Percentiles rank a stretch among this genome's conserved stretches.
Conservation (phyloP, 148 eudicot species). For the Arbutus unedo region DNA sequence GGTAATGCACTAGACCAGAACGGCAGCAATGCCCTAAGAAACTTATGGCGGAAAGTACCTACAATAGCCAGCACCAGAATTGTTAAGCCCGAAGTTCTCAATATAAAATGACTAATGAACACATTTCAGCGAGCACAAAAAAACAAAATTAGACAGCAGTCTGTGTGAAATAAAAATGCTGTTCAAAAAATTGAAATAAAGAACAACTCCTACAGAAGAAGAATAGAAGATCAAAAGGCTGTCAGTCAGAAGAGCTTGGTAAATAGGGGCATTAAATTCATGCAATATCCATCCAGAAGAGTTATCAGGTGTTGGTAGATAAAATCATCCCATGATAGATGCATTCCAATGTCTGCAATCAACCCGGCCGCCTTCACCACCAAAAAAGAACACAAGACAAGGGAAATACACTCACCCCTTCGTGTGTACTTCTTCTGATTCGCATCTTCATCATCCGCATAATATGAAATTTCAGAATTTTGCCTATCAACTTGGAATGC, state of each 20-base stretch:
- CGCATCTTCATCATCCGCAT: slow-evolving; percentile 95
- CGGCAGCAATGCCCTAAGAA: slow-evolving; percentile 74
- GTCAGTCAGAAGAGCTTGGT: neutral
- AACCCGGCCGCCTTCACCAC: slow-evolving; percentile 1
- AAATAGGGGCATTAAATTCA: neutral
- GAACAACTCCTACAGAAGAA: neutral
- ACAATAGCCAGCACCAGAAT: slow-evolving; percentile 9
- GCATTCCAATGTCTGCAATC: neutral
- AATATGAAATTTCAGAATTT: slow-evolving; percentile 79
- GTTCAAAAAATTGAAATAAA: neutral
- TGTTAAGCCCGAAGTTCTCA: neutral
- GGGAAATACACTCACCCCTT: slow-evolving; percentile 52
- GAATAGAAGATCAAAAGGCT: neutral
- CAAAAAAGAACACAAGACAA: slow-evolving; percentile 8
- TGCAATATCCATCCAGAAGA: neutral
- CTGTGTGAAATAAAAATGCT: neutral
- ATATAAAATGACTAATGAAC: neutral
- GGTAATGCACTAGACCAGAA: slow-evolving; percentile 96
- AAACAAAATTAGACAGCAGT: neutral
- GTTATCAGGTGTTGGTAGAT: neutral
- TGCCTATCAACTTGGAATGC: slow-evolving; percentile 72
- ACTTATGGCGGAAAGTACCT: slow-evolving; percentile 87
- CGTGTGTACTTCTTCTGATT: slow-evolving; percentile 75
- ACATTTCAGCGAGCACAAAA: neutral
- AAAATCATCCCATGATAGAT: neutral